Conservation (phyloP, 495 filamentous ascomycete genomes). For the Lophiotrema nucula region DNA sequence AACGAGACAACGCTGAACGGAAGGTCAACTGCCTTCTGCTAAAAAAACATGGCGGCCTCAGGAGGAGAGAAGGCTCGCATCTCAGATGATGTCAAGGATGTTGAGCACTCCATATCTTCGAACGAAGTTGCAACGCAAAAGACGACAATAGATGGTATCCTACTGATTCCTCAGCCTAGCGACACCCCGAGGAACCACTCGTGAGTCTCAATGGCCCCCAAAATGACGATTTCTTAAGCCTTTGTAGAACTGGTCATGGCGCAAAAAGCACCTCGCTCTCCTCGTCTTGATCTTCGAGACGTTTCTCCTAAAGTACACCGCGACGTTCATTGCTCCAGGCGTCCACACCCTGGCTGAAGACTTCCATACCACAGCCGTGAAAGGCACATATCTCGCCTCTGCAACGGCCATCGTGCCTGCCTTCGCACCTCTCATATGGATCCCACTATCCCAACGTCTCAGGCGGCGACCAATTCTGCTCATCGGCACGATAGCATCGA, state of each 20-base stretch:
- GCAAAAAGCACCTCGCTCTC: slow-evolving; percentile 8
- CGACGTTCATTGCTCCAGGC: slow-evolving; percentile 4
- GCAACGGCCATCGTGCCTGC: slow-evolving; percentile 3
- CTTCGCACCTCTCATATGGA: slow-evolving; percentile 5
- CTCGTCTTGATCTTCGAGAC: slow-evolving; percentile 4
- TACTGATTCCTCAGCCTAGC: slow-evolving; percentile 9
- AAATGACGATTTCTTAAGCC: background rate
- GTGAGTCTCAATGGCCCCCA: background rate
- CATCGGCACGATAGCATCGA: background rate
- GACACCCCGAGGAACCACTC: slow-evolving; percentile 7
- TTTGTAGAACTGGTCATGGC: slow-evolving; percentile 7
- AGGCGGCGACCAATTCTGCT: slow-evolving; percentile 4
- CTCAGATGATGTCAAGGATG: background rate
- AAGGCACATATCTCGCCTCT: slow-evolving; percentile 3
- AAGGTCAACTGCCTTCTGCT: too few relatives aligned
- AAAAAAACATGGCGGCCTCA: too few relatives aligned
- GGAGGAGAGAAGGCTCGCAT: background rate
- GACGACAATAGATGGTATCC: slow-evolving; percentile 13
- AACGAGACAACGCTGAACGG: too few relatives aligned
- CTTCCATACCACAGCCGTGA: slow-evolving; percentile 8
- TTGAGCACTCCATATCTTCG: background rate
- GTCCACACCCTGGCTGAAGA: background rate
- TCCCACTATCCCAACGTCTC: slow-evolving; percentile 2
- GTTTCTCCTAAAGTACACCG: slow-evolving; percentile 5
- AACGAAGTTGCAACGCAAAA: background rate